Base-by-base conservation (phyloP, 140 eudicot species). In the Erigeron philadelphicus region DNA sequence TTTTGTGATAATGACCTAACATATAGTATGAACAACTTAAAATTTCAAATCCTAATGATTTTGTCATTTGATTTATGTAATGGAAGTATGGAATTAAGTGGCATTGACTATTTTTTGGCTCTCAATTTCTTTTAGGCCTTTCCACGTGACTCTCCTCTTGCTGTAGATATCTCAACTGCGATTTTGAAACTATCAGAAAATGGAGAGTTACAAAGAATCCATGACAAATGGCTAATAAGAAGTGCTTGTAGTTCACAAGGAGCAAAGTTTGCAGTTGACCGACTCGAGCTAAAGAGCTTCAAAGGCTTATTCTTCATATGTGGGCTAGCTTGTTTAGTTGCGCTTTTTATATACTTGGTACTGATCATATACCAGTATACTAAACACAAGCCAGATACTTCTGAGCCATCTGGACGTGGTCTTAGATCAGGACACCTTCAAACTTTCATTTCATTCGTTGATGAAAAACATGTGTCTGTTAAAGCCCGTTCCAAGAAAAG, bases 91-190 rank as follows among this genome's bases (percentile, higher is more conserved):
- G 38, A 31, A 31, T 4, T 3, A 31, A 31, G 21, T 49, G 40
- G 15, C n/a, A 46, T 70, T 70, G 45, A 31, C 46, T 42, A 8
- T 43, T 38, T 48, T 1, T 46, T 9, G 5, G 40, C 8, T 53
- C 31, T 53, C 23, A 46, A 41, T 68, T 61, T 18, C 48, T 64
- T 47, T 9, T 61, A 90, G 95, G 97, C 93, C 45, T 90, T 90
- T 73, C 90, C 89, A 2, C 71, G 81, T 75, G 95, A 87, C 83
- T 90, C 97, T 21, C 88, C 83, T n/a, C 80, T 90, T 58, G 90
- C 97, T 44, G 80, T 81, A 3, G 97, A 90, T 71, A 67, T 90
- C 63, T 87, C 97, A 41, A 90, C 93, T 6, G 97, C 97, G n/a
- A 83, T 90, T 60, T 80, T 90, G 43, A 81, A 81, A 61, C 83